Evolutionary conservation across 768 basidiomycete species (phyloP).

Genomic region (Tylopilus rubrobrunneus): DNA sequence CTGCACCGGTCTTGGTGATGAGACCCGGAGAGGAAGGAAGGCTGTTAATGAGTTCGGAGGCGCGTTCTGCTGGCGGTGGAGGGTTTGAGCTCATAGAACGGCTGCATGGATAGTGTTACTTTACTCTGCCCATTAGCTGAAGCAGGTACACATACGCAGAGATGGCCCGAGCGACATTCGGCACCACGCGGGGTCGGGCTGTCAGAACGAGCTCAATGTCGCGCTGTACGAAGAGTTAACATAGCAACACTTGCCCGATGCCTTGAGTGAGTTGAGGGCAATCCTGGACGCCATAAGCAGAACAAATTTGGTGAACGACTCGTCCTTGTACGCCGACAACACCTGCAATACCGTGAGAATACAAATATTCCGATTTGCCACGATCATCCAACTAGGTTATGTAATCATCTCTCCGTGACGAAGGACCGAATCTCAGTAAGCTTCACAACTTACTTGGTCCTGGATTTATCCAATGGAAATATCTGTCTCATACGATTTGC

Average conservation of each 20-base stretch:
- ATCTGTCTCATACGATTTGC: too few relatives aligned
- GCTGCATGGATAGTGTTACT: constrained; percentile 34
- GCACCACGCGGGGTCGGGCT: constrained; percentile 57
- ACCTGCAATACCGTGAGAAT: constrained; percentile 26
- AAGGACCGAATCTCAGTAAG: too few relatives aligned
- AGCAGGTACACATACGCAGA: constrained; percentile 40
- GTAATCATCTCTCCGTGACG: constrained; percentile 4
- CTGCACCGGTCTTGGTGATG: constrained; percentile 92
- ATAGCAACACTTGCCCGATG: constrained; percentile 43
- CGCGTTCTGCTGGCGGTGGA: constrained; percentile 80
- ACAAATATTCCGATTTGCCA: constrained; percentile 30
- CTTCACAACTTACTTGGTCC: too few relatives aligned
- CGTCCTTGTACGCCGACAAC: not conserved
- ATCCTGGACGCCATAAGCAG: constrained; percentile 65
- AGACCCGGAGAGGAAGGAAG: constrained; percentile 80
- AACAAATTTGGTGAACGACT: constrained; percentile 1
- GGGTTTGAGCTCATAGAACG: constrained; percentile 65
- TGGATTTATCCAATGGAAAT: too few relatives aligned
- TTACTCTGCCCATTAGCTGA: constrained; percentile 3
- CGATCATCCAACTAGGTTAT: constrained; percentile 17
- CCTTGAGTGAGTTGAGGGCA: constrained; percentile 60
- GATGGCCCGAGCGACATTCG: constrained; percentile 42
- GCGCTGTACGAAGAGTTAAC: not conserved
- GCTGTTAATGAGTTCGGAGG: constrained; percentile 85
- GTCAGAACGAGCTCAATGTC: constrained; percentile 1